Evolutionary conservation across 176 grass and related monocot genomes (phyloP), one percentile per base, ranked within the genome.

Genomic region (Puccinellia tenuiflora): DNA sequence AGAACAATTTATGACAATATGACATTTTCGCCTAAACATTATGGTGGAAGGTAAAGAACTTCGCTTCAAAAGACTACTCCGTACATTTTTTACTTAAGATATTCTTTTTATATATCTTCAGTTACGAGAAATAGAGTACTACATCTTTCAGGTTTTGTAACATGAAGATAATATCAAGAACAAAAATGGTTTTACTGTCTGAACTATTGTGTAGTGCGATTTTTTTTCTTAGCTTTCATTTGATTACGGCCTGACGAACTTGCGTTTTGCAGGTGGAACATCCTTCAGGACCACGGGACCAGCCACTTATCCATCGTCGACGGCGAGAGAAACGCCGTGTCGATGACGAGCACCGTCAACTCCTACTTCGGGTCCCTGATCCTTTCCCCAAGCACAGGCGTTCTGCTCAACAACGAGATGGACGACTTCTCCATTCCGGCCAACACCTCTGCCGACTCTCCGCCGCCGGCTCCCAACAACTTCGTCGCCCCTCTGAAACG

Each of bases 331-430:
- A 95, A 98, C 81, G 96, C 92, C 24, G 87, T 98, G 0, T 95
- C 96, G 11, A 93, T 98, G 90, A 98, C 96, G 1, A 88, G 42
- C 18, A 98, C 92, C 24, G 90, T 98, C 11, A 98, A 95, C 52
- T 17, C 84, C 1, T 98, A 98, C 67, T 98, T 98, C 45, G 96
- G 96, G 26, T 92, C 96, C 7, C 85, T 90, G 18, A 91, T 95
- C 83, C 11, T 92, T 42, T 98, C 96, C 34, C 90, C 82, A 12
- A 88, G 85, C 85, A 98, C 96, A 0, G 96, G 92, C 21, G 86
- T 98, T 26, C 60, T 95, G 65, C 88, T 98, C 40, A 98, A 98
- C 46, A 98, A 98, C 81, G 96, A 98, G 87, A 98, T 98, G 96
- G 96, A 98, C 42, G 96, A 98, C 84, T 98, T 98, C 82, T 98